phyloP scores from a whole-genome alignment of 2,329 filamentous ascomycete species.

The Colletotrichum truncatum region DNA sequence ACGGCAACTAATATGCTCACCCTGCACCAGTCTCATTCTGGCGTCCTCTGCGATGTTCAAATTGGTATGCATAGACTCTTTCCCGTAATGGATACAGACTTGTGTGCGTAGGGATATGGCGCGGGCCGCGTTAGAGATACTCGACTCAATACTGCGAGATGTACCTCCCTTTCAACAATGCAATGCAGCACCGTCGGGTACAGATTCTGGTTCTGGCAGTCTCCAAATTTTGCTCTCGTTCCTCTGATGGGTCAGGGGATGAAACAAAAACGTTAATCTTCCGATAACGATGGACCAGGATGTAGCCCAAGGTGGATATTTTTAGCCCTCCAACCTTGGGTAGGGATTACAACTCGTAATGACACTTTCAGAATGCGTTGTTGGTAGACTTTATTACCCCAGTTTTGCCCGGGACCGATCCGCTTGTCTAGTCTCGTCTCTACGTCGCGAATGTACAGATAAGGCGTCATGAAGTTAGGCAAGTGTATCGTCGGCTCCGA shows the following conservation, averaged over 20 bases:
- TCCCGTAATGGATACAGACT: neutral
- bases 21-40: slow-evolving; percentile 11
- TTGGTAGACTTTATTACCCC: slow-evolving; percentile 22
- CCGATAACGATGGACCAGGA: slow-evolving; percentile 29
- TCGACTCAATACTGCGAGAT: neutral
- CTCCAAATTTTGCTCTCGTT: slow-evolving; percentile 18
- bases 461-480: slow-evolving; percentile 7
- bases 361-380: slow-evolving; percentile 3
- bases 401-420: slow-evolving; percentile 28
- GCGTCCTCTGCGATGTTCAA: slow-evolving; percentile 9
- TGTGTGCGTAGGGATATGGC: neutral
- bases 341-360: neutral
- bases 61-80: neutral
- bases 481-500: slow-evolving; percentile 23
- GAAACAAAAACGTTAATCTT: slow-evolving; percentile 32
- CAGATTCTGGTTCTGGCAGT: too few species aligned
- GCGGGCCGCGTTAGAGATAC: neutral
- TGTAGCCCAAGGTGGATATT: slow-evolving; percentile 28
- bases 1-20: neutral
- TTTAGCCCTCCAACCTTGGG: slow-evolving; percentile 26
- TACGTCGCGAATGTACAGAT: neutral
- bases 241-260: slow-evolving; percentile 26
- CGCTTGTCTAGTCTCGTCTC: slow-evolving; percentile 22
- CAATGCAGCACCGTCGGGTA: too few species aligned
- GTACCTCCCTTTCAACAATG: neutral